These are phyloP conservation scores for Neonectria magnoliae DNA, from an alignment of 2,329 filamentous ascomycete species.

Conservation along the genomic window DNA sequence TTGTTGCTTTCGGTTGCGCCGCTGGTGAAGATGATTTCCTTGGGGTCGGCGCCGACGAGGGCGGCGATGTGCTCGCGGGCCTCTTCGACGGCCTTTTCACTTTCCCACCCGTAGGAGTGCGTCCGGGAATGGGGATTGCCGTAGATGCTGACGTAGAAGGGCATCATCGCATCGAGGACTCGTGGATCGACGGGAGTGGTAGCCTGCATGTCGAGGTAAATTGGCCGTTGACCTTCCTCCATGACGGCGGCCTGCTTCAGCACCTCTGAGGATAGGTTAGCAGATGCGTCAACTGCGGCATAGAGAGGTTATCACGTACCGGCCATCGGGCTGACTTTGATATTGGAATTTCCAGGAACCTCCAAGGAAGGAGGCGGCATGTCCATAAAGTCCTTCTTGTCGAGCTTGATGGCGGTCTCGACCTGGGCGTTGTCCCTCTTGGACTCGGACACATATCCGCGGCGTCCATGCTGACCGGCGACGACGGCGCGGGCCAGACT, in stretches of 20 bases:
- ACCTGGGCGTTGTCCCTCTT: slow-evolving; percentile 84
- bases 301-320: slow-evolving; percentile 41
- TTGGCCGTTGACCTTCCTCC: slow-evolving; percentile 91
- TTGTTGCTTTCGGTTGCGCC: slow-evolving; percentile 99
- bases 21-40: slow-evolving; percentile 99
- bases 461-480: slow-evolving; percentile 47
- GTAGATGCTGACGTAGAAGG: slow-evolving; percentile 91
- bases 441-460: slow-evolving; percentile 86
- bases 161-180: slow-evolving; percentile 96
- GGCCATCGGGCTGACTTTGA: slow-evolving; percentile 86
- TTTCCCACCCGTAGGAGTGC: slow-evolving; percentile 99
- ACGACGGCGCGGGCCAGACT: slow-evolving; percentile 43
- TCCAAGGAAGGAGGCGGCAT: slow-evolving; percentile 50
- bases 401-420: slow-evolving; percentile 85
- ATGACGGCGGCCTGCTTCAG: slow-evolving; percentile 92
- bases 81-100: slow-evolving; percentile 90
- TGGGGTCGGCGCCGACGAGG: slow-evolving; percentile 92
- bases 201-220: slow-evolving; percentile 98
- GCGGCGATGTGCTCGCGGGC: slow-evolving; percentile 84
- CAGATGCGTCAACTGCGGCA: not conserved
- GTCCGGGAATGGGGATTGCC: slow-evolving; percentile 98
- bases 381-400: slow-evolving; percentile 83
- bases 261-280: slow-evolving; percentile 64
- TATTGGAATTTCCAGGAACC: slow-evolving; percentile 61
- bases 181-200: slow-evolving; percentile 95